phyloP scores from a whole-genome alignment of 345 rosid species.

The Citrus mangshanensis region DNA sequence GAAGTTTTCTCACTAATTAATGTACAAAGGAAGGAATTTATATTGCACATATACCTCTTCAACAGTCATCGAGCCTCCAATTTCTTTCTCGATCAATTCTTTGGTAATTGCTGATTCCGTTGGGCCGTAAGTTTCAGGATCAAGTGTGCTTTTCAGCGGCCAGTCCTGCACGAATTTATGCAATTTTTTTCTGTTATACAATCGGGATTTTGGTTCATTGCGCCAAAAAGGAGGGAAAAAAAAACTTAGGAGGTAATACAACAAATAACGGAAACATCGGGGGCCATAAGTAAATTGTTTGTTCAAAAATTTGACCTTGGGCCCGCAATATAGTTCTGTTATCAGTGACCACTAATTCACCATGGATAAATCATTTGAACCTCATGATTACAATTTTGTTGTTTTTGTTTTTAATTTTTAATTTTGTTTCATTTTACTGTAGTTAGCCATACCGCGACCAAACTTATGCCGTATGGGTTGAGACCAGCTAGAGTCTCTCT shows the following conservation, averaged over 20 bases:
- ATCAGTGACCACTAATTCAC: no score
- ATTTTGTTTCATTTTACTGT: neutral
- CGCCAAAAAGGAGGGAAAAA: no score
- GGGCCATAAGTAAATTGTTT: no score
- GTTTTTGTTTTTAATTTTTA: no score
- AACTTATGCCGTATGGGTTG: conserved; percentile 53
- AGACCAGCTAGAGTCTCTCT: conserved; percentile 81
- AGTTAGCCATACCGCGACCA: conserved; percentile 45
- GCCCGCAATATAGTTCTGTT: no score
- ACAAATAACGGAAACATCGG: no score
- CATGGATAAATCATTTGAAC: no score
- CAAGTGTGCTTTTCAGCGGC: conserved; percentile 77
- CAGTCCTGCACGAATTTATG: conserved; percentile 51
- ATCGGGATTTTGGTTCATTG: neutral
- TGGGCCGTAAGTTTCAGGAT: conserved; percentile 58
- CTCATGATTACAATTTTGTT: no score
- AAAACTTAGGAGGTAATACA: no score
- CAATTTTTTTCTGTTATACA: neutral
- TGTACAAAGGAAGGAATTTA: neutral
- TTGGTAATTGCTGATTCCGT: conserved; percentile 60
- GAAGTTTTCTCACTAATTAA: neutral
- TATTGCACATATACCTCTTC: conserved; percentile 32
- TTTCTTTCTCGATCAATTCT: conserved; percentile 47
- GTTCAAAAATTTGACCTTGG: no score
- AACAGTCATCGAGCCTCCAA: conserved; percentile 48